Base-by-base conservation (phyloP, 257 asterid species). In the Knoxia roxburghii region DNA sequence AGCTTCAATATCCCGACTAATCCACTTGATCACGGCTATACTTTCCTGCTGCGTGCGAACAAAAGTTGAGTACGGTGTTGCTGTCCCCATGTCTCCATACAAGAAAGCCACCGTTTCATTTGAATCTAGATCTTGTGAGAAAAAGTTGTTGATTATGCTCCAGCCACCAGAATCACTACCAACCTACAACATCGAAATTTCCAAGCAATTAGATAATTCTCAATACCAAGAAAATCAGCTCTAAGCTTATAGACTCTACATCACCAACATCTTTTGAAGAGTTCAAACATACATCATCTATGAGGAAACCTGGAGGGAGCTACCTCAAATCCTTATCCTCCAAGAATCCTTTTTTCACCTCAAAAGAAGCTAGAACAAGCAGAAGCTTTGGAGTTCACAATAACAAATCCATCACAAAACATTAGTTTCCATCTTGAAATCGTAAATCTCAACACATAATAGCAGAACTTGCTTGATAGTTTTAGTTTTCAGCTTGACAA, bases 71-170 rank as follows among this genome's bases (percentile, higher is more conserved):
- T 93, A 90, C 1, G 96, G 92, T 11, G 97, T 85, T 29, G 91
- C 87, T 67, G 97, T 88, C 65, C 99, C 99, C 99, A 93, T 90
- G 85, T 93, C 99, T 53, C 99, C 97, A 61, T 85, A 88, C 61
- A 93, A 79, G 85, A 93, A 93, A 40, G 96, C 97, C 40, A 70
- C 64, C 15, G 95, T 84, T 77, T 93, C 96, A 18, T 71, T 74
- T 1, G 88, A 73, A 62, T 85, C 84, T 64, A 59, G 71, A 30
- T 76, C 73, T 30, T 79, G 94, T 11, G 99, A 78, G 60, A 90
- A 83, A 49, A 90, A 93, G 82, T 82, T 83, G 81, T 65, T 73
- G 39, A 70, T 80, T 54, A 60, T 15, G 82, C 95, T 88, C 99
- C 96, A 93, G 26, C 95, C 94, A 73, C 87, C 84, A 1, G 84